These are phyloP conservation scores for Pythium aquatile DNA, from an alignment of 352 stramenopile genomes.

Conservation along the genomic window DNA sequence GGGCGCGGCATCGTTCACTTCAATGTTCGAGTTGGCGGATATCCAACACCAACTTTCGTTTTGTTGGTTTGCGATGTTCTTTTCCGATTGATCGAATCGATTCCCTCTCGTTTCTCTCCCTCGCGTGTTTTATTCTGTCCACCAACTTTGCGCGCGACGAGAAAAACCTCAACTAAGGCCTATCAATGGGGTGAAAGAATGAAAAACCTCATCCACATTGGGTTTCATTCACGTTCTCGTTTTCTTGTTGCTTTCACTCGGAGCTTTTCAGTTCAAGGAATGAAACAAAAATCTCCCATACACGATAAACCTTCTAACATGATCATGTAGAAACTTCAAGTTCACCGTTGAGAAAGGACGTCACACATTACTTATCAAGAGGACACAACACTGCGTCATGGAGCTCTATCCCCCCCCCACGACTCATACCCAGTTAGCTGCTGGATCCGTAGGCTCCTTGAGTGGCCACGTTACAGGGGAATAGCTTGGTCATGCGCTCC, in stretches of 20 bases:
- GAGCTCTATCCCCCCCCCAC: too few relatives aligned
- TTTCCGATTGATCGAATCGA: slow-evolving; percentile 19
- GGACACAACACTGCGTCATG: neutral
- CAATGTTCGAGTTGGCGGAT: neutral
- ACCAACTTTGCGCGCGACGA: neutral
- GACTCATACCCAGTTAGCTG: neutral
- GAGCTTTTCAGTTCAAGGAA: neutral
- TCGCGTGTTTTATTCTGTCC: slow-evolving; percentile 23
- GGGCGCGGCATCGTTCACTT: slow-evolving; percentile 44
- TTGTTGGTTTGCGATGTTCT: slow-evolving; percentile 23
- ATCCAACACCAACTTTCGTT: slow-evolving; percentile 9
- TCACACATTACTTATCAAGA: neutral
- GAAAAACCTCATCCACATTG: neutral
- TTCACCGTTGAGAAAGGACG: too few relatives aligned
- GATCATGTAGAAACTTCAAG: too few relatives aligned
- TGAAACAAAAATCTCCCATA: neutral
- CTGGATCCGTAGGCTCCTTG: neutral
- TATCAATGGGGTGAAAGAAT: neutral
- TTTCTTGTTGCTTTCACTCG: slow-evolving; percentile 4
- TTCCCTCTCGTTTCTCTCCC: neutral
- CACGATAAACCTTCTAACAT: too few relatives aligned
- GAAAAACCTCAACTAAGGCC: neutral
- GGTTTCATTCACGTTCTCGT: slow-evolving; percentile 8
- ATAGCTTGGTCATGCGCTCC: slow-evolving; percentile 28
- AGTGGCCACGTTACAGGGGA: slow-evolving; percentile 17